Evolutionary conservation across 768 basidiomycete species (phyloP).

Genomic region (Mycena chlorophos): DNA sequence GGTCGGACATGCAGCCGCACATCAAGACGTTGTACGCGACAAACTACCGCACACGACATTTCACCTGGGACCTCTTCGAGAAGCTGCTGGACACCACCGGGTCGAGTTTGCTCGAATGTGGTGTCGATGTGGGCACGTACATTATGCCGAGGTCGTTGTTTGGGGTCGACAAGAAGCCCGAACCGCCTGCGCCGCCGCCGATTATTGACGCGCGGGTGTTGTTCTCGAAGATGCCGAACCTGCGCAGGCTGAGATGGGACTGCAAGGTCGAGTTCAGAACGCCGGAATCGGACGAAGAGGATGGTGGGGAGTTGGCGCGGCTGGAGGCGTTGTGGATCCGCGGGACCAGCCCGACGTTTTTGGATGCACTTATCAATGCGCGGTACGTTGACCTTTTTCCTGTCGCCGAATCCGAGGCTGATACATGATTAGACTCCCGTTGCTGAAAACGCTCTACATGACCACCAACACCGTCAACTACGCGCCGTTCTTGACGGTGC

Average conservation of each 20-base stretch:
- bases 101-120: neutral
- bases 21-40: neutral
- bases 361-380: neutral
- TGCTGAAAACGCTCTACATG: neutral
- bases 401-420: neutral
- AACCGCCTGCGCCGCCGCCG: neutral
- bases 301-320: neutral
- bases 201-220: neutral
- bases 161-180: too few relatives aligned
- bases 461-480: conserved; percentile 1
- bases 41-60: neutral
- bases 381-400: neutral
- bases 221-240: neutral
- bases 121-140: neutral
- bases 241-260: neutral
- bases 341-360: neutral
- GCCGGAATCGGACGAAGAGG: neutral
- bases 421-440: neutral
- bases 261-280: neutral
- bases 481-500: neutral
- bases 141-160: too few relatives aligned
- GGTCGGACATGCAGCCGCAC: neutral
- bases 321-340: neutral
- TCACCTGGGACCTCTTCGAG: neutral
- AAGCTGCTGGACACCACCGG: neutral